A percentile compares a stretch with the other conserved stretches of the same genome.
Conservation (phyloP, 2,329 filamentous ascomycete species). For the Ilyonectria sp. region DNA sequence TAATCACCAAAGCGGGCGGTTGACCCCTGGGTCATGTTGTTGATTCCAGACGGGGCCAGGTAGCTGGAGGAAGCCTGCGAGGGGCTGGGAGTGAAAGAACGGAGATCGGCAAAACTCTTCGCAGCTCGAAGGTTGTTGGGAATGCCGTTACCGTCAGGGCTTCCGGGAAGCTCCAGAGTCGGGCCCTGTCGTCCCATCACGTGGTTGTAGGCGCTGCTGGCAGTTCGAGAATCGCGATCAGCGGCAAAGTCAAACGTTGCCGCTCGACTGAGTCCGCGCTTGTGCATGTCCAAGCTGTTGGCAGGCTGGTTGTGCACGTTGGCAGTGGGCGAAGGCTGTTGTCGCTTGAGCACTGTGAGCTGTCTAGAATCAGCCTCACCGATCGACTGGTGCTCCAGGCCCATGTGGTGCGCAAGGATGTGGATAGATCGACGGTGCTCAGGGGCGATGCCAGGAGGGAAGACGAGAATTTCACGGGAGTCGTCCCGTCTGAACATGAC, state of each 20-base stretch:
- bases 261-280: constrained; percentile 89
- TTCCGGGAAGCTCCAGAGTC: constrained; percentile 90
- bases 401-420: constrained; percentile 95
- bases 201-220: constrained; percentile 77
- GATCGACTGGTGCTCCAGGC: constrained; percentile 89
- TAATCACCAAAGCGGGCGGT: constrained; percentile 64
- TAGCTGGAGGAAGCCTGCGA: constrained; percentile 90
- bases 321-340: constrained; percentile 66
- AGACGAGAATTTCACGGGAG: constrained; percentile 84
- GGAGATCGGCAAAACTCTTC: constrained; percentile 96
- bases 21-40: constrained; percentile 64
- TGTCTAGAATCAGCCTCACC: constrained; percentile 90
- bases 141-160: constrained; percentile 73
- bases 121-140: constrained; percentile 90
- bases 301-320: constrained; percentile 72
- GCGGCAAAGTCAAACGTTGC: constrained; percentile 98
- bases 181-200: constrained; percentile 85
- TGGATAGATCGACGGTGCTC: constrained; percentile 92
- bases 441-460: constrained; percentile 85
- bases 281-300: constrained; percentile 81
- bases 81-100: constrained; percentile 95
- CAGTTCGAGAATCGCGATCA: constrained; percentile 77
- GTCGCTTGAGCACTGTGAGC: constrained; percentile 87
- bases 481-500: constrained; percentile 89
- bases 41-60: constrained; percentile 63